Conservation (phyloP, 2,329 filamentous ascomycete species). For the Sarocladium strictum region DNA sequence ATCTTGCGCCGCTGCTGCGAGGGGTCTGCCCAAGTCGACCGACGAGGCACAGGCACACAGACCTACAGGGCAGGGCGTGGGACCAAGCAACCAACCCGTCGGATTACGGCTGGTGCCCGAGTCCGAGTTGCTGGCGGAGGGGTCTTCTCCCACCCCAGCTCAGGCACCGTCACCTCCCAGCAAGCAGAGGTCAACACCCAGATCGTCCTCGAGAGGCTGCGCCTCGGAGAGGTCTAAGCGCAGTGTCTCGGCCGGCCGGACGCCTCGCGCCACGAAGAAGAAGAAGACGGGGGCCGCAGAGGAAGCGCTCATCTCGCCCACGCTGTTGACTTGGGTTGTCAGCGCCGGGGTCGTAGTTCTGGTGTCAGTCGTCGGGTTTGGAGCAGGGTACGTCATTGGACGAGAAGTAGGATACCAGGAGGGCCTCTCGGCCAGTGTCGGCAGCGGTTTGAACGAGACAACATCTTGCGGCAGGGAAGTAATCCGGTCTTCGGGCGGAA, state of each 20-base stretch:
- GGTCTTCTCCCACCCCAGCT: conserved; percentile 15
- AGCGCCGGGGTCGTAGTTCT: conserved; percentile 63
- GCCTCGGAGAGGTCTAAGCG: conserved; percentile 44
- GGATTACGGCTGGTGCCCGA: conserved; percentile 55
- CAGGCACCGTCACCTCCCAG: conserved; percentile 13
- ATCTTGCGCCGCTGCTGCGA: conserved; percentile 87
- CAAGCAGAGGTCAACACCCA: conserved; percentile 23
- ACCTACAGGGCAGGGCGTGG: conserved; percentile 29
- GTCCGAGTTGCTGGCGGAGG: conserved; percentile 46
- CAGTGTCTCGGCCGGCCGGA: conserved; percentile 32
- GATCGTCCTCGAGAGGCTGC: conserved; percentile 21
- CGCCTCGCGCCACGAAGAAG: conserved; percentile 50
- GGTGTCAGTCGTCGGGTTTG: conserved; percentile 62
- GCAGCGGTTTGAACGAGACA: conserved; percentile 38
- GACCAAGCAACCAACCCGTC: conserved; percentile 47
- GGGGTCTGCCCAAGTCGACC: conserved; percentile 66
- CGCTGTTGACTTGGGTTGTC: conserved; percentile 58
- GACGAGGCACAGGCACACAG: conserved; percentile 35
- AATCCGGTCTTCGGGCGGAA: conserved; percentile 43
- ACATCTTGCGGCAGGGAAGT: conserved; percentile 46
- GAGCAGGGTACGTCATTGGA: conserved; percentile 63
- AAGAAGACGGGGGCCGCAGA: conserved; percentile 40
- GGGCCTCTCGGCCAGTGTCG: conserved; percentile 34
- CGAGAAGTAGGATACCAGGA: conserved; percentile 61
- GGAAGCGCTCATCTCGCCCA: conserved; percentile 48